phyloP scores from a whole-genome alignment of 2,329 filamentous ascomycete genomes.

The Dactylonectria macrodidyma region DNA sequence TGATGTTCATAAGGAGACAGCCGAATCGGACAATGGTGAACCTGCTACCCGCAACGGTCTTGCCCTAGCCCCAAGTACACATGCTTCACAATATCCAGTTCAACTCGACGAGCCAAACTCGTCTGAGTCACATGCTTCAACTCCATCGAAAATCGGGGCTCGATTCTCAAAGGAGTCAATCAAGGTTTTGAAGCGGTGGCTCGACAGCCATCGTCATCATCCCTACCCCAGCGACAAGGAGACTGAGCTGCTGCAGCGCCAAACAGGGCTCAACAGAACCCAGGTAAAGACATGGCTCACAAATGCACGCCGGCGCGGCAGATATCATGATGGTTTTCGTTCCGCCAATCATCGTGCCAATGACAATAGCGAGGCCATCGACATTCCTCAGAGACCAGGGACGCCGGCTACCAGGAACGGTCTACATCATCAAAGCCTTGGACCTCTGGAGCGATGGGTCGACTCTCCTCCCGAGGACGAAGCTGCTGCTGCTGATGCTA shows the following conservation, averaged over 20 bases:
- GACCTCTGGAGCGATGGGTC: conserved; percentile 51
- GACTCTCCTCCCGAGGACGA: conserved; percentile 54
- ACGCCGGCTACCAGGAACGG: conserved; percentile 52
- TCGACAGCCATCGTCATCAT: conserved; percentile 79
- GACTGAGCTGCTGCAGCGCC: conserved; percentile 79
- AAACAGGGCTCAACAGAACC: conserved; percentile 82
- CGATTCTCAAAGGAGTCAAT: background rate
- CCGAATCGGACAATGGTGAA: too few species aligned
- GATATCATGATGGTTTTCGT: conserved; percentile 60
- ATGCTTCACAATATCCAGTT: background rate
- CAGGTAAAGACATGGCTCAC: conserved; percentile 93
- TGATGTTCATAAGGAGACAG: too few species aligned
- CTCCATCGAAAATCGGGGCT: background rate
- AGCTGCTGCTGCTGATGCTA: conserved; percentile 49
- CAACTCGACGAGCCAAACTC: background rate
- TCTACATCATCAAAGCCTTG: conserved; percentile 28
- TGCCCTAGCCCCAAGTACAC: too few species aligned
- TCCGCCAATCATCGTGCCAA: background rate
- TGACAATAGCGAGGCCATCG: conserved; percentile 55
- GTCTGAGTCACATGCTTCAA: background rate
- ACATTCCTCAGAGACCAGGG: conserved; percentile 64
- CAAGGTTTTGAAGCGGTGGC: conserved; percentile 81
- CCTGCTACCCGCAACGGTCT: too few species aligned
- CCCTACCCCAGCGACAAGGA: conserved; percentile 89
- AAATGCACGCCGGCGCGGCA: conserved; percentile 84